Base-by-base conservation (phyloP, 495 filamentous ascomycete species). In the Mytilinidion resinicola region DNA sequence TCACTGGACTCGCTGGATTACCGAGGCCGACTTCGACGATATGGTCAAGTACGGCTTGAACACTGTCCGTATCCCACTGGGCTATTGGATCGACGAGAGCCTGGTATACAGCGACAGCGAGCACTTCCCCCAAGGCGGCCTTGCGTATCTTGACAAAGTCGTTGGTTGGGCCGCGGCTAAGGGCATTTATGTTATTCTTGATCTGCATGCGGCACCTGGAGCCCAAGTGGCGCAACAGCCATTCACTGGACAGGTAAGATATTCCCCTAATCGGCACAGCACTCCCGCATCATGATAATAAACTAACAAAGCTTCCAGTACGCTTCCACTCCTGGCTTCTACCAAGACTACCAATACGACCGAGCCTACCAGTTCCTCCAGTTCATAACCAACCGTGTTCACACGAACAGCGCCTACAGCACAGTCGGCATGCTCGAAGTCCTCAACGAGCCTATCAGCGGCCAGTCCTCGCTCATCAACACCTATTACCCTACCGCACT, bases 151-250 rank as follows among this genome's bases (percentile, higher is more conserved):
- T 15, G 72, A 81, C 60, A 69, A 72, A 14, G 52, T 86, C 0
- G 82, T 79, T 47, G 74, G 73, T 10, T 82, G 78, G 82, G 80
- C 79, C 3, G 75, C 72, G 33, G 74, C 82, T 52, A 70, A 72
- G 1, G 80, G 79, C 0, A 56, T 86, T 42, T 86, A 85, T 64
- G 77, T 86, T 55, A 84, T 87, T 47, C 76, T 86, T 55, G 84
- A 84, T 57, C 69, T 85, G 14, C 82, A 85, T 61, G 83, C 80
- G n/a, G 82, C 79, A 0, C 82, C 84, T 0, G 83, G 79, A 12
- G 78, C 79, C 0, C 83, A 87, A 56, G 67, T 72, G 14, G 55
- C 77, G 0, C 47, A 70, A 1, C 76, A 86, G 46, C 56, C 79
- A 9, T 77, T 76, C 61, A 85, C 84, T 4, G 83, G 82, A 4